A percentile compares a stretch with the other conserved stretches of the same genome.
phyloP scores from a whole-genome alignment of 1,284 basidiomycete genomes.

The Apiotrichum sp. region DNA sequence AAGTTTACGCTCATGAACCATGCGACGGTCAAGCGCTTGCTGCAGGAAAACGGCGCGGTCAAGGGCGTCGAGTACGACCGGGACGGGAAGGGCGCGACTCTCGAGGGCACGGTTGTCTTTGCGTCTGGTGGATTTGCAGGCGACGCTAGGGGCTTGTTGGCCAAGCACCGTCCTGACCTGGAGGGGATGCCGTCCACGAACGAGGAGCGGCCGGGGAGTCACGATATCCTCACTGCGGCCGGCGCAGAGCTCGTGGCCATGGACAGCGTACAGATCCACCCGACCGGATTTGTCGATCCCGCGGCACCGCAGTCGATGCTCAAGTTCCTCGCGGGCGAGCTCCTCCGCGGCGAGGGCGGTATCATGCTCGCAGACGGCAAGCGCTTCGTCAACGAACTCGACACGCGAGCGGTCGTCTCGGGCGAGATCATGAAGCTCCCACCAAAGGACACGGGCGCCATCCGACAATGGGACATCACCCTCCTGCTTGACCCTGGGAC shows the following conservation, averaged over 20 bases:
- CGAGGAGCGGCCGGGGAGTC: constrained; percentile 3
- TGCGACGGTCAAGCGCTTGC: constrained; percentile 4
- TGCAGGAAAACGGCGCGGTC: not conserved
- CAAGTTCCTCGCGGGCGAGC: constrained; percentile 13
- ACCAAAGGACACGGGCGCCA: not conserved
- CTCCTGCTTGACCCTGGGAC: constrained; percentile 13
- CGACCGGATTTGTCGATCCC: constrained; percentile 11
- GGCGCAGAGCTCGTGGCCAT: constrained; percentile 11
- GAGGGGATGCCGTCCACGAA: constrained; percentile 12
- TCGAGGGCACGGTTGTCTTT: constrained; percentile 7
- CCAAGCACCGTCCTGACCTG: constrained; percentile 10
- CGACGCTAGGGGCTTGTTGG: constrained; percentile 4
- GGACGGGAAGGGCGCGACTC: not conserved
- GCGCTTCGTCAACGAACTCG: constrained; percentile 7
- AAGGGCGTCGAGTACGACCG: not conserved
- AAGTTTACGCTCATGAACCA: constrained; percentile 4
- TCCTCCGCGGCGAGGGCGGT: constrained; percentile 10
- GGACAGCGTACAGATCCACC: constrained; percentile 16
- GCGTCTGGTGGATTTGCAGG: constrained; percentile 14
- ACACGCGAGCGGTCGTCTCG: not conserved
- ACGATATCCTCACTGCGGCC: constrained; percentile 3
- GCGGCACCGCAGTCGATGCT: not conserved
- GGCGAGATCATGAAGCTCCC: not conserved
- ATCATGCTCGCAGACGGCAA: constrained; percentile 5
- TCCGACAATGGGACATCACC: constrained; percentile 8